A percentile compares a stretch with the other conserved stretches of the same genome.
These are phyloP conservation scores for Malus hybrid DNA, from an alignment of 331 rosid genomes.

Conservation along the genomic window DNA sequence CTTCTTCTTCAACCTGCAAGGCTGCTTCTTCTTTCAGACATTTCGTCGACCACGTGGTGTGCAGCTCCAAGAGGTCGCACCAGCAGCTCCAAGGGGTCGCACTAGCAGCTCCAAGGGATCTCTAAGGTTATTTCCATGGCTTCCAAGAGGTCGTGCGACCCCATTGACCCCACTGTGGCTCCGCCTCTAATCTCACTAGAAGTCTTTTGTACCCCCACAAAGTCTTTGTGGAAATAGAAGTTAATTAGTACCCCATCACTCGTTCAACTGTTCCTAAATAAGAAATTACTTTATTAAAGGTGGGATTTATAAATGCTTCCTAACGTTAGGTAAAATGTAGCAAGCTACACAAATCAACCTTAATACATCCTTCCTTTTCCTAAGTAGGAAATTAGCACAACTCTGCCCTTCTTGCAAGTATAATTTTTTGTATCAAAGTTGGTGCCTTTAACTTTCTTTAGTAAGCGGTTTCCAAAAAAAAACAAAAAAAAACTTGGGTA, in stretches of 20 bases:
- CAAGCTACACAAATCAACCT: neutral
- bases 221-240: neutral
- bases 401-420: neutral
- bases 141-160: too few species aligned
- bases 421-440: neutral
- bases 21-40: too few species aligned
- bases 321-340: neutral
- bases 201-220: neutral
- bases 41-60: too few species aligned
- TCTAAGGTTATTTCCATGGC: too few species aligned
- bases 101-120: too few species aligned
- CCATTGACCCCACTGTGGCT: too few species aligned
- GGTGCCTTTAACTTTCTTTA: neutral
- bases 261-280: neutral
- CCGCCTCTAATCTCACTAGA: neutral
- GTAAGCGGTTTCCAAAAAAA: too few species aligned
- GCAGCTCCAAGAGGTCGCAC: too few species aligned
- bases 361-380: neutral
- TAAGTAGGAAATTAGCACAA: neutral
- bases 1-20: too few species aligned
- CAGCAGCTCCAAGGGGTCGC: too few species aligned
- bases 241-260: neutral
- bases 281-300: neutral
- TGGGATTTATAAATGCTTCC: neutral
- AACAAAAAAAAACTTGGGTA: too few species aligned